These are phyloP conservation scores for Macroventuria anomochaeta DNA, from an alignment of 2,329 filamentous ascomycete genomes.

Conservation along the genomic window DNA sequence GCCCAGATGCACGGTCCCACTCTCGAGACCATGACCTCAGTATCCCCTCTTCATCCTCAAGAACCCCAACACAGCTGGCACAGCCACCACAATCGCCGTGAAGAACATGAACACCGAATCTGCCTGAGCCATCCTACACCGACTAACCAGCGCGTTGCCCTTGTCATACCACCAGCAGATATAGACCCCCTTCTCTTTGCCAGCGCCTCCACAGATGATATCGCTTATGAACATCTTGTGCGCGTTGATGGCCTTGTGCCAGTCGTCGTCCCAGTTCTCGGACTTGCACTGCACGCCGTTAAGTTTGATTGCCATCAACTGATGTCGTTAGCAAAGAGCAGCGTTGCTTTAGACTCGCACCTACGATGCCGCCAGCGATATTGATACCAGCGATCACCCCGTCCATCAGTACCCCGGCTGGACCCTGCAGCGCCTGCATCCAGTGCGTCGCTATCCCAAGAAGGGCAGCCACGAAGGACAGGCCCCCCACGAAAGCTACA, in stretches of 20 bases:
- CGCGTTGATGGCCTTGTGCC: background rate
- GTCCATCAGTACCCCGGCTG: conserved; percentile 23
- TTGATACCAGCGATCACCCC: conserved; percentile 18
- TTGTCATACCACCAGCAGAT: background rate
- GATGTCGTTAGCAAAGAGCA: background rate
- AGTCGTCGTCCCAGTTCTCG: background rate
- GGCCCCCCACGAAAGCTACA: conserved; percentile 25
- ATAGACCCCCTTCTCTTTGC: background rate
- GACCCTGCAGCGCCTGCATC: conserved; percentile 23
- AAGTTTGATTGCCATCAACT: conserved; percentile 33
- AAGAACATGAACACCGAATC: conserved; percentile 39
- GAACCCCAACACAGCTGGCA: background rate
- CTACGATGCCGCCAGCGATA: conserved; percentile 29
- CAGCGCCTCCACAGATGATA: conserved; percentile 29
- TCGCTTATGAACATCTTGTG: conserved; percentile 17
- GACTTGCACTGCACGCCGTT: conserved; percentile 19
- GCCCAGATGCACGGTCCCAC: too few species aligned
- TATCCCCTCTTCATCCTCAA: conserved; percentile 1
- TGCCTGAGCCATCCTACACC: conserved; percentile 31
- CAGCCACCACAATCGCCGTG: conserved; percentile 23
- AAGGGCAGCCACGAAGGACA: conserved; percentile 25
- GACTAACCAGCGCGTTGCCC: conserved; percentile 8
- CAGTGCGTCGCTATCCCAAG: conserved; percentile 26
- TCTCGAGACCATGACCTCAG: too few species aligned
- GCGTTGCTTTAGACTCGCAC: too few species aligned